phyloP scores from a whole-genome alignment of 208 protist genomes.

The Wallacemonas sp. region DNA sequence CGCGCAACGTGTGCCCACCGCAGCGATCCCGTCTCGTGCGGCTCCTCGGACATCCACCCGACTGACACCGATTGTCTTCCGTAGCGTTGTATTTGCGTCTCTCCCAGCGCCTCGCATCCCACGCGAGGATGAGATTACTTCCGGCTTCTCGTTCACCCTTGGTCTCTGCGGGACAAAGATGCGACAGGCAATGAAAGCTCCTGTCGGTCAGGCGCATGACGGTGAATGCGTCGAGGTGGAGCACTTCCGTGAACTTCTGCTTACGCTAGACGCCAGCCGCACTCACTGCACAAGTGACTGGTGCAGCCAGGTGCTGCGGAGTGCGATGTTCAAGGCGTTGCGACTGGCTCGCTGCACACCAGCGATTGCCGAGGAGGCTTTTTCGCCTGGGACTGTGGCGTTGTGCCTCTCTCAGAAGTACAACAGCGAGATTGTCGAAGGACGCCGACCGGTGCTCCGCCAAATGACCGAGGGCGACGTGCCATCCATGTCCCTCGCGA shows the following conservation, averaged over 20 bases:
- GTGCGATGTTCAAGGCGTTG: conserved; percentile 34
- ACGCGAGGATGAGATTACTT: neutral
- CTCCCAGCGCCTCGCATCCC: neutral
- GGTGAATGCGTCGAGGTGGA: neutral
- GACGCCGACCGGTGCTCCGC: conserved; percentile 55
- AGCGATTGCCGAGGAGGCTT: conserved; percentile 16
- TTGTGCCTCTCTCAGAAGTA: conserved; percentile 70
- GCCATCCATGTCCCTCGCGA: conserved; percentile 44
- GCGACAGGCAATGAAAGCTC: conserved; percentile 1
- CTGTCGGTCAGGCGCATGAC: neutral
- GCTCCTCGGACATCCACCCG: too few relatives aligned
- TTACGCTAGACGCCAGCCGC: conserved; percentile 36
- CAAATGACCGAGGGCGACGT: conserved; percentile 74
- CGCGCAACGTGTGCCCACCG: neutral
- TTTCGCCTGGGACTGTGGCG: conserved; percentile 15
- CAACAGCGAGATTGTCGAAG: conserved; percentile 77
- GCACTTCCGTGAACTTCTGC: conserved; percentile 47
- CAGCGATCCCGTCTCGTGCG: neutral
- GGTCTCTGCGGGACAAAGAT: neutral
- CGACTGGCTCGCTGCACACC: neutral
- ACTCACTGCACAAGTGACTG: conserved; percentile 39
- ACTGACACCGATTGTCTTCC: neutral
- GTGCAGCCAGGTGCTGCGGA: conserved; percentile 51
- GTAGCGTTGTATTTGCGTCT: neutral
- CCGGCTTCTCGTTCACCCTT: conserved; percentile 11